Percentiles rank a stretch among this genome's conserved stretches.
Evolutionary conservation across 306 rosid species (phyloP).

Genomic region (Neltuma alba): DNA sequence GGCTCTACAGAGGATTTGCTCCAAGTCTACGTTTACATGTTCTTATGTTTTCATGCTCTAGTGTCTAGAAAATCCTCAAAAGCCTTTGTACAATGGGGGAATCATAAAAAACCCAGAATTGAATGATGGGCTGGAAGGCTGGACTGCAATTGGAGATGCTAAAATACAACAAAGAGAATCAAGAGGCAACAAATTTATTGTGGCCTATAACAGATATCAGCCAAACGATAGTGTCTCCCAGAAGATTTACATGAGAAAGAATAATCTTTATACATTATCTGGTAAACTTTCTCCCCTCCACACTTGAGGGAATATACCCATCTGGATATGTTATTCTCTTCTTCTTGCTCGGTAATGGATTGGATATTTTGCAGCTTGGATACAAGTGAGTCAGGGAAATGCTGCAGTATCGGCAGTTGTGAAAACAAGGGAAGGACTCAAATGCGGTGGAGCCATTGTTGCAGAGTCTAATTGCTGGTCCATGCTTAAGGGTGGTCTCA

Average conservation of each 20-base stretch:
- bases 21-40: background rate
- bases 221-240: slow-evolving; percentile 55
- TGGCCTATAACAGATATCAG: slow-evolving; percentile 55
- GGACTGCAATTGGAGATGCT: slow-evolving; percentile 57
- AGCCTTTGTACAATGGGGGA: slow-evolving; percentile 77
- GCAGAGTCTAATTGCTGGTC: slow-evolving; percentile 76
- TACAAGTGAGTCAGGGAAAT: slow-evolving; percentile 55
- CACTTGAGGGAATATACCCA: background rate
- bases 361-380: slow-evolving; percentile 51
- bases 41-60: slow-evolving; percentile 24
- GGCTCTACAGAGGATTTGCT: background rate
- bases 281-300: slow-evolving; percentile 43
- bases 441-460: slow-evolving; percentile 47
- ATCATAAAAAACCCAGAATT: slow-evolving; percentile 68
- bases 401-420: slow-evolving; percentile 54
- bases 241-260: slow-evolving; percentile 41
- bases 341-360: slow-evolving; percentile 8
- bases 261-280: slow-evolving; percentile 57
- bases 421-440: slow-evolving; percentile 49
- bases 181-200: slow-evolving; percentile 59
- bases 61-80: slow-evolving; percentile 54
- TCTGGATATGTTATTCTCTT: background rate
- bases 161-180: slow-evolving; percentile 52
- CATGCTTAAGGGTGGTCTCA: slow-evolving; percentile 84
- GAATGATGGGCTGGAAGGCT: slow-evolving; percentile 61